Evolutionary conservation across 2,329 filamentous ascomycete species (phyloP).

Genomic region (Clonostachys rhizophaga): DNA sequence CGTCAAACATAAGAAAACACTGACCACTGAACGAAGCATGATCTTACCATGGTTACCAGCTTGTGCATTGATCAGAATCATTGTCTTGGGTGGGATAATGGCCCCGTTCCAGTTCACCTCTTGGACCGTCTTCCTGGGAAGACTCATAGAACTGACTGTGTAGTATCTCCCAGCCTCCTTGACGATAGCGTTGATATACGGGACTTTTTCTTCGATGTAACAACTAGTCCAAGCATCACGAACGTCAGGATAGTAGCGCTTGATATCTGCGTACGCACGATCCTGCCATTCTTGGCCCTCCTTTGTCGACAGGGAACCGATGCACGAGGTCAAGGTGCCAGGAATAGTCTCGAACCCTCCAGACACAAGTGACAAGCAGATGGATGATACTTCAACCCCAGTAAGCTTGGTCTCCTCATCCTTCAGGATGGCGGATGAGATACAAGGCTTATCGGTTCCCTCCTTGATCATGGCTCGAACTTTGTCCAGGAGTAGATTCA

Average conservation of each 20-base stretch:
- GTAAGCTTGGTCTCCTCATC: slow-evolving; percentile 47
- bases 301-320: slow-evolving; percentile 40
- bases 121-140: slow-evolving; percentile 43
- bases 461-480: slow-evolving; percentile 44
- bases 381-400: slow-evolving; percentile 46
- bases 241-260: slow-evolving; percentile 36
- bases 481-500: slow-evolving; percentile 42
- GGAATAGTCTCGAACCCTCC: slow-evolving; percentile 52
- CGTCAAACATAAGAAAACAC: neutral
- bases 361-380: slow-evolving; percentile 46
- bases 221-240: slow-evolving; percentile 38
- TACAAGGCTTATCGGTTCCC: slow-evolving; percentile 48
- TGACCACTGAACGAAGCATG: slow-evolving; percentile 1
- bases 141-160: slow-evolving; percentile 46
- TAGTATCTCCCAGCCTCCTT: slow-evolving; percentile 49
- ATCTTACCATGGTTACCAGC: slow-evolving; percentile 44
- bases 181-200: slow-evolving; percentile 41
- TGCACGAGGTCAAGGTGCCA: slow-evolving; percentile 43
- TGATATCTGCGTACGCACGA: slow-evolving; percentile 46
- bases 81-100: slow-evolving; percentile 43
- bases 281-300: slow-evolving; percentile 46
- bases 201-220: slow-evolving; percentile 39
- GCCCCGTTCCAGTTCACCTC: slow-evolving; percentile 47
- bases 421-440: slow-evolving; percentile 47
- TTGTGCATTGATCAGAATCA: slow-evolving; percentile 50